Conservation (phyloP, 495 filamentous ascomycete species). For the Trichoderma reesei region DNA sequence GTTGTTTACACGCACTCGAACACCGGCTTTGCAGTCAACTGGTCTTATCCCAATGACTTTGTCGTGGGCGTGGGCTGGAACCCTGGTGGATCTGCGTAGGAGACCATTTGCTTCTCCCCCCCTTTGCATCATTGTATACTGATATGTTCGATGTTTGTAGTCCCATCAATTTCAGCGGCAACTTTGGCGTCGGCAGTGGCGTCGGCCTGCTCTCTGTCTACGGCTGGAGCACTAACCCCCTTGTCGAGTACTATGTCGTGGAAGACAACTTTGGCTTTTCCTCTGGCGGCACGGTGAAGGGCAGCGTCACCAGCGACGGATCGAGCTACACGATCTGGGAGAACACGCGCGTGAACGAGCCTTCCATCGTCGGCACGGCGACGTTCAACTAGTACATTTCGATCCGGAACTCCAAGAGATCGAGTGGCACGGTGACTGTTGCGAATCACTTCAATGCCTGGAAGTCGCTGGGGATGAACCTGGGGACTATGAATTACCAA, state of each 20-base stretch:
- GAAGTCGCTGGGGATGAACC: conserved; percentile 36
- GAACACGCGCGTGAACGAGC: conserved; percentile 47
- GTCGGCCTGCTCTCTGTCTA: conserved; percentile 34
- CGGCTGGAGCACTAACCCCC: conserved; percentile 48
- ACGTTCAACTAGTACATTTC: conserved; percentile 51
- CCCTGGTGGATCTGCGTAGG: neutral
- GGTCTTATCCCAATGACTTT: neutral
- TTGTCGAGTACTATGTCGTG: conserved; percentile 54
- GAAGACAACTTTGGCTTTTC: conserved; percentile 43
- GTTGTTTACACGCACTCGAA: neutral
- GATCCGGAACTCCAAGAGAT: conserved; percentile 38
- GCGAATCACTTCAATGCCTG: conserved; percentile 57
- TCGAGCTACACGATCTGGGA: conserved; percentile 53
- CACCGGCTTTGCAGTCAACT: neutral
- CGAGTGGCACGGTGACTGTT: conserved; percentile 39
- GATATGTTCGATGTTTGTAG: neutral
- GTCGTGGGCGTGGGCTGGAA: neutral
- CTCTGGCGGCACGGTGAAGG: conserved; percentile 29
- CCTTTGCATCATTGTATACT: neutral
- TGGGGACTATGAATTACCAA: conserved; percentile 47
- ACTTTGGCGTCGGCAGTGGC: neutral
- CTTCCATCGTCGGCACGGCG: conserved; percentile 42
- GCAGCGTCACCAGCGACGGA: conserved; percentile 48
- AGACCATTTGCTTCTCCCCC: no score
- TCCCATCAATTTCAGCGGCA: neutral